Percentiles rank a stretch among this genome's conserved stretches.
These are phyloP conservation scores for Linnemannia zychae DNA, from an alignment of 192 early-diverging fungal species.

Conservation along the genomic window DNA sequence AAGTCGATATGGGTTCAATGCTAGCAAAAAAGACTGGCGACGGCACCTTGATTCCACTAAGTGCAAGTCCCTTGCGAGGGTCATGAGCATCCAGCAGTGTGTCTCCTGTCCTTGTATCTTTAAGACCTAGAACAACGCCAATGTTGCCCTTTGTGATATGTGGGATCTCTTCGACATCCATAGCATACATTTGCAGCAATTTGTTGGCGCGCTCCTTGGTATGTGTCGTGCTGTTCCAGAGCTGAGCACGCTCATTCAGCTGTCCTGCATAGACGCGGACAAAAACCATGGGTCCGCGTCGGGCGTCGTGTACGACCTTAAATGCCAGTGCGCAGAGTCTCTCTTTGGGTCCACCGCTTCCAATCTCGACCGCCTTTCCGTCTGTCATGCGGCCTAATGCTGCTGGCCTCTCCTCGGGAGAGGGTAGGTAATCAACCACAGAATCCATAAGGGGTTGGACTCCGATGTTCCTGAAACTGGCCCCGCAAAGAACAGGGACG, in stretches of 20 bases:
- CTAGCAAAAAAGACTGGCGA: slow-evolving; percentile 89
- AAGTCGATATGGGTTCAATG: slow-evolving; percentile 80
- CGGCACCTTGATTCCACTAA: slow-evolving; percentile 86
- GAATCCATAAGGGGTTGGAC: slow-evolving; percentile 96
- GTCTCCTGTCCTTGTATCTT: slow-evolving; percentile 89
- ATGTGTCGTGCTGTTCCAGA: slow-evolving; percentile 77
- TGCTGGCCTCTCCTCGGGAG: slow-evolving; percentile 77
- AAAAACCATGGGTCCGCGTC: slow-evolving; percentile 92
- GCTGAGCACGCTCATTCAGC: slow-evolving; percentile 74
- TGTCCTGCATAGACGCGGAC: slow-evolving; percentile 90
- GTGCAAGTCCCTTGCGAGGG: slow-evolving; percentile 60
- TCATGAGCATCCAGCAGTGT: slow-evolving; percentile 77
- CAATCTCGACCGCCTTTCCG: slow-evolving; percentile 57
- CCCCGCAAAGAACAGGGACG: slow-evolving; percentile 91
- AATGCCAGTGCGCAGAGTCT: slow-evolving; percentile 91
- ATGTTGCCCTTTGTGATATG: slow-evolving; percentile 83
- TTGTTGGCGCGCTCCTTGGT: slow-evolving; percentile 86
- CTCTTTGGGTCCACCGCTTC: slow-evolving; percentile 61
- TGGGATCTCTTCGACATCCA: slow-evolving; percentile 88
- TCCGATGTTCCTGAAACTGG: slow-evolving; percentile 90
- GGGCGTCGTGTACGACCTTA: slow-evolving; percentile 89
- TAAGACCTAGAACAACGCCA: slow-evolving; percentile 86
- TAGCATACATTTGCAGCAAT: slow-evolving; percentile 93
- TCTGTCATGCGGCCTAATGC: slow-evolving; percentile 67
- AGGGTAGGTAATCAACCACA: slow-evolving; percentile 87